A percentile compares a stretch with the other conserved stretches of the same genome.
Evolutionary conservation across 108 stramenopile species (phyloP).

Genomic region (Cyclotella choctawhatcheeana): DNA sequence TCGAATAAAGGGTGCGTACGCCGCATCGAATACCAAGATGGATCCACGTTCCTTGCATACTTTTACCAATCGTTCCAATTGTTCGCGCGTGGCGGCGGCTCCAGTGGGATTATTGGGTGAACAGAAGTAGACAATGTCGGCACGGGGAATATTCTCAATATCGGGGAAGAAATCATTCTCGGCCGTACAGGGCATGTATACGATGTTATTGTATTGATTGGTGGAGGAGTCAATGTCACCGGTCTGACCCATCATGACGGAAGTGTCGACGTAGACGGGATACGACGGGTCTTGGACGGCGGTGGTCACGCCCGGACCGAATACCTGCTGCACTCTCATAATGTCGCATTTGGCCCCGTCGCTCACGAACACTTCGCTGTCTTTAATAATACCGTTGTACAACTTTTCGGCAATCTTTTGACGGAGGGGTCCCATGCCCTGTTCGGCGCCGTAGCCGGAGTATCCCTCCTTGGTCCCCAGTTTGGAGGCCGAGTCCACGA

Average conservation of each 20-base stretch:
- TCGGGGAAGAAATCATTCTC: slow-evolving; percentile 97
- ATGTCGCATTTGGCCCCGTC: slow-evolving; percentile 99
- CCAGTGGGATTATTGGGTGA: slow-evolving; percentile 98
- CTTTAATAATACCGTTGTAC: slow-evolving; percentile 89
- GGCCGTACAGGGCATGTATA: slow-evolving; percentile 96
- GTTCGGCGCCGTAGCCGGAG: slow-evolving; percentile 95
- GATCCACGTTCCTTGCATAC: slow-evolving; percentile 91
- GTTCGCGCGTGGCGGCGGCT: slow-evolving; percentile 91
- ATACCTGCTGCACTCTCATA: slow-evolving; percentile 95
- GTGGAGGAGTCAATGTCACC: slow-evolving; percentile 82
- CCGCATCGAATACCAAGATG: slow-evolving; percentile 96
- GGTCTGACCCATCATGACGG: slow-evolving; percentile 96
- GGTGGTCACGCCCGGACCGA: slow-evolving; percentile 88
- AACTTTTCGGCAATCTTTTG: slow-evolving; percentile 91
- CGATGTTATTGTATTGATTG: slow-evolving; percentile 95
- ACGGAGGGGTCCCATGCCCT: slow-evolving; percentile 86
- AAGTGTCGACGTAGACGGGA: slow-evolving; percentile 96
- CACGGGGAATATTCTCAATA: slow-evolving; percentile 79
- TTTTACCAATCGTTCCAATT: slow-evolving; percentile 89
- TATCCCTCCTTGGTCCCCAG: slow-evolving; percentile 94
- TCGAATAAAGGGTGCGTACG: slow-evolving; percentile 98
- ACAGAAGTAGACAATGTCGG: slow-evolving; percentile 97
- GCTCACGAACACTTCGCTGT: slow-evolving; percentile 96
- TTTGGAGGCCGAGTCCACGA: slow-evolving; percentile 83
- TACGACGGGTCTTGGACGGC: slow-evolving; percentile 98